A percentile compares a stretch with the other conserved stretches of the same genome.
Conservation (phyloP, 140 eudicot species). For the Ambrosia hybrid region DNA sequence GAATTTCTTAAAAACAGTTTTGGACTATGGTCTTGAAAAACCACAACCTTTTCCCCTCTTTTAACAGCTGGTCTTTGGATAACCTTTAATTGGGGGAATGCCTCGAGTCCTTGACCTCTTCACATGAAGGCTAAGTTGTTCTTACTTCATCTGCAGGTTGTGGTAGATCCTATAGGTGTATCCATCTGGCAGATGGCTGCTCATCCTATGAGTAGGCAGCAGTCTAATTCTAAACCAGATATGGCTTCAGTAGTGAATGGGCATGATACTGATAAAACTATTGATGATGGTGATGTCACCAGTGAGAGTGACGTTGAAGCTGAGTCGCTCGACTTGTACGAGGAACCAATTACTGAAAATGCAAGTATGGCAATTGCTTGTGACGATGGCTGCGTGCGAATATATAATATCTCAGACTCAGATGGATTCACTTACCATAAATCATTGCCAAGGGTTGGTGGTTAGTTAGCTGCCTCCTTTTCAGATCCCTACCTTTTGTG, state of each 20-base stretch:
- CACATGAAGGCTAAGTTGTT: conserved; percentile 6
- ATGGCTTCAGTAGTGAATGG: conserved; percentile 44
- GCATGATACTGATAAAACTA: conserved; percentile 22
- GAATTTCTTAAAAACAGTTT: too few relatives aligned
- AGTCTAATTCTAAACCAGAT: conserved; percentile 8
- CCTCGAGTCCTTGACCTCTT: not conserved
- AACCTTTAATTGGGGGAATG: not conserved
- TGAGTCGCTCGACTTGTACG: conserved; percentile 41
- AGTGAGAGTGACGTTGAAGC: conserved; percentile 65
- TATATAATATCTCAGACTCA: conserved; percentile 45
- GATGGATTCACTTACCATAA: conserved; percentile 43
- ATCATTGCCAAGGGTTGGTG: conserved; percentile 81
- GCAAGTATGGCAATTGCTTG: conserved; percentile 68
- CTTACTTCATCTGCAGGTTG: conserved; percentile 49
- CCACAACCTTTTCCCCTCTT: too few relatives aligned
- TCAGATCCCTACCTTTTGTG: not conserved
- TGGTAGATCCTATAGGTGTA: conserved; percentile 72
- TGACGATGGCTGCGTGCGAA: conserved; percentile 84
- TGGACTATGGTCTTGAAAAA: too few relatives aligned
- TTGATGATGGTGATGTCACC: conserved; percentile 32
- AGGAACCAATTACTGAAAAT: conserved; percentile 26
- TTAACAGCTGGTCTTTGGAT: not conserved
- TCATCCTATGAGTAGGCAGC: conserved; percentile 30
- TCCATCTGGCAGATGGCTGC: conserved; percentile 94
- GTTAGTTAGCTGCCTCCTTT: conserved; percentile 52